Evolutionary conservation across 176 grass and related monocot genomes (phyloP).

Genomic region (bread wheat (Triticum aestivum)): IWGSC_CS_RefSeq_v2.1 NC_057804.1:589051067-589051566

Average conservation of each 20-base stretch:
- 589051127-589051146: too few relatives aligned
- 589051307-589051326: not conserved
- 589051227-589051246: too few relatives aligned
- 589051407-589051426: conserved; percentile 3
- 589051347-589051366: not conserved
- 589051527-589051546: not conserved
- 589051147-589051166: too few relatives aligned
- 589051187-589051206: too few relatives aligned
- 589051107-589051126: too few relatives aligned
- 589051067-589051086: too few relatives aligned
- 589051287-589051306: not conserved
- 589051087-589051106: too few relatives aligned
- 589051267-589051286: not conserved
- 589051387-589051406: not conserved
- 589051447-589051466: not conserved
- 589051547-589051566: conserved; percentile 10
- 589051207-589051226: too few relatives aligned
- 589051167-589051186: too few relatives aligned
- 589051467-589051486: not conserved
- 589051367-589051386: conserved; percentile 6
- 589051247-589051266: too few relatives aligned
- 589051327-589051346: conserved; percentile 9
- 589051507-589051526: not conserved
- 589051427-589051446: not conserved
- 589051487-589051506: not conserved